Evolutionary conservation across 192 early-diverging fungal genomes (phyloP), one percentile per base, ranked within the genome.

Genomic region (Coemansia sp.): DNA sequence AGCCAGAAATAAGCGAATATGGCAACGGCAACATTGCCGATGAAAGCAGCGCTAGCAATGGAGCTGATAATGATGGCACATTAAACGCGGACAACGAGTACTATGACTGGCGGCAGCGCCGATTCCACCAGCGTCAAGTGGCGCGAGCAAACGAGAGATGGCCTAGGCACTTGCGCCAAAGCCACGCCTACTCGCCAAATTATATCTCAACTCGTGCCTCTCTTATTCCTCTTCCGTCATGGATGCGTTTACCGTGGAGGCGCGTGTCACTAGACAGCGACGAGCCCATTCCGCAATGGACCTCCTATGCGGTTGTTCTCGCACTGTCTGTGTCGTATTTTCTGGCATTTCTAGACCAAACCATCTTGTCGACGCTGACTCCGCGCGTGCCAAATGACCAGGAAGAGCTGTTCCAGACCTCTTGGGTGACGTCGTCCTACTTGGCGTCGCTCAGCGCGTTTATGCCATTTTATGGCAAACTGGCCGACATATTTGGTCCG

Each of bases 401-500:
- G 34, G 65, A 79, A 3, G 74, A 68, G 8, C 54, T 86, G 58
- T 73, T 69, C 27, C 73, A 79, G 49, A 79, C 83, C 40, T 71
- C 85, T 1, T 89, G 87, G 87, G 78, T 89, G 19, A 85, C 82
- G 15, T 79, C 78, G 18, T 70, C 68, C 0, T 85, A 81, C 43
- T 51, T 81, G 34, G 60, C 81, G n/a, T 70, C 80, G 31, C 63
- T 64, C 22, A 83, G 79, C 23, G 80, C 85, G 5, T 79, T 86
- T 40, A 70, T 81, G 50, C 80, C 82, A 15, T 70, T 83, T 8
- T 90, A 87, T 58, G 88, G 88, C 34, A 85, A 85, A 49, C 47
- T 87, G 4, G 71, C 85, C n/a, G 86, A 88, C 46, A 85, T 89
- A 37, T 88, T 88, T 69, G 88, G 87, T 2, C 77, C 64, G 4